Evolutionary conservation across 176 grass and related monocot genomes (phyloP).

Genomic region (Oryza longistaminata): DNA sequence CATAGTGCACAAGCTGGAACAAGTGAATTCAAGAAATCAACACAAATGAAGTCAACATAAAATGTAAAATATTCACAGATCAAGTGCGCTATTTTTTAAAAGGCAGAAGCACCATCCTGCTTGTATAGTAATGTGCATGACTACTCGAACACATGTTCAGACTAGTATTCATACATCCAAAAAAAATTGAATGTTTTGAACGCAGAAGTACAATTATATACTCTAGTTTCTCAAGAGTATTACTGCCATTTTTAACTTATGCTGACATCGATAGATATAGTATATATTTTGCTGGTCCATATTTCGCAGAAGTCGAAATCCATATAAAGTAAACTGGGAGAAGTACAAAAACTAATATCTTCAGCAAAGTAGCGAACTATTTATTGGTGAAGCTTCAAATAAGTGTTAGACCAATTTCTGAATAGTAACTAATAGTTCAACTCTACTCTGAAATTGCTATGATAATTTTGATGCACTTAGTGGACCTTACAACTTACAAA

Average conservation of each 20-base stretch:
- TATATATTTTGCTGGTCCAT: not conserved
- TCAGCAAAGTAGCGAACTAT: not conserved
- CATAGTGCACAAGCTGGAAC: slow-evolving; percentile 91
- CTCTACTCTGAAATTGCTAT: not conserved
- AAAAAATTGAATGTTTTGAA: not conserved
- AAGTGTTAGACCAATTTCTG: not conserved
- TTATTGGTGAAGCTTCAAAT: not conserved
- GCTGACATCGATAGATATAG: not conserved
- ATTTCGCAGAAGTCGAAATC: not conserved
- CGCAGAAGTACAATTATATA: not conserved
- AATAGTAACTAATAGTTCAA: not conserved
- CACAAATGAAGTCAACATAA: slow-evolving; percentile 27
- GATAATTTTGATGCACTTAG: not conserved
- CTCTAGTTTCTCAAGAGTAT: not conserved
- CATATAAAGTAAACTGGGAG: not conserved
- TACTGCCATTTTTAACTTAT: not conserved
- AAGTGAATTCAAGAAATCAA: slow-evolving; percentile 13
- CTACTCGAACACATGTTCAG: not conserved
- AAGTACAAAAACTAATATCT: not conserved
- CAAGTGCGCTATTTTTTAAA: not conserved
- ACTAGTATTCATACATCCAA: not conserved
- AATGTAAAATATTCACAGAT: slow-evolving; percentile 14
- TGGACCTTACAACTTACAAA: not conserved
- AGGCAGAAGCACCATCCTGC: not conserved
- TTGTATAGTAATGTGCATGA: slow-evolving; percentile 9